Percentiles rank a stretch among this genome's conserved stretches.
These are phyloP conservation scores for Apiospora saccharicola DNA, from an alignment of 2,329 filamentous ascomycete species.

Conservation along the genomic window DNA sequence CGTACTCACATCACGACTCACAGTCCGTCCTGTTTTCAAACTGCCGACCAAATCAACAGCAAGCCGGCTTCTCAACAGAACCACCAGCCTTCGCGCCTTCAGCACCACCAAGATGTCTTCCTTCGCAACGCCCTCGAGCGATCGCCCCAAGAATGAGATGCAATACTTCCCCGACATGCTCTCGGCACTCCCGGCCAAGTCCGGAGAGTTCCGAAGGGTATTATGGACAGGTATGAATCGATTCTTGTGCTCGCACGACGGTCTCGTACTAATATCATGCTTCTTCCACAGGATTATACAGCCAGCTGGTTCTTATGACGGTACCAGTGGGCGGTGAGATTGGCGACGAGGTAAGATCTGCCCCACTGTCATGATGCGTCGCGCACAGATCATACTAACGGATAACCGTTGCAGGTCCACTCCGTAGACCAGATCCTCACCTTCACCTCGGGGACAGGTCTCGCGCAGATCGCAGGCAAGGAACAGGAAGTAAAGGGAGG, in stretches of 20 bases:
- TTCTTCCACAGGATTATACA: constrained; percentile 56
- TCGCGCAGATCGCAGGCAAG: constrained; percentile 65
- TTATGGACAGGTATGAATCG: constrained; percentile 56
- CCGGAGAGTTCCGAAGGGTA: constrained; percentile 66
- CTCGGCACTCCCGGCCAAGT: constrained; percentile 58
- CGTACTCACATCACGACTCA: not conserved
- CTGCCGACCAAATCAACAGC: not conserved
- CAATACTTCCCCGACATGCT: constrained; percentile 66
- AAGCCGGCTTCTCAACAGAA: not conserved
- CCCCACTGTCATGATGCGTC: too few species aligned
- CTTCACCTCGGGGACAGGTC: constrained; percentile 66
- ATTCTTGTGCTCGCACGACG: too few species aligned
- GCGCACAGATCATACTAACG: too few species aligned
- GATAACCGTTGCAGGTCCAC: constrained; percentile 50
- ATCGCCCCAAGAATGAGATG: constrained; percentile 61
- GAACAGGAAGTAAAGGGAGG: constrained; percentile 56
- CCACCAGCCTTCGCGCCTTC: not conserved
- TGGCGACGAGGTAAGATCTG: constrained; percentile 64
- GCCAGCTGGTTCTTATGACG: constrained; percentile 70
- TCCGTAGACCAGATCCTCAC: constrained; percentile 71
- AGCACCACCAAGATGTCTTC: constrained; percentile 37
- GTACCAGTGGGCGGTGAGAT: constrained; percentile 70
- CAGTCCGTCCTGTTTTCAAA: not conserved
- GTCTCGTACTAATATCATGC: not conserved
- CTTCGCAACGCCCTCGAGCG: constrained; percentile 42